Evolutionary conservation across 192 early-diverging fungal genomes (phyloP), one percentile per base, ranked within the genome.

Genomic region (Gaertneriomyces semiglobifer): DNA sequence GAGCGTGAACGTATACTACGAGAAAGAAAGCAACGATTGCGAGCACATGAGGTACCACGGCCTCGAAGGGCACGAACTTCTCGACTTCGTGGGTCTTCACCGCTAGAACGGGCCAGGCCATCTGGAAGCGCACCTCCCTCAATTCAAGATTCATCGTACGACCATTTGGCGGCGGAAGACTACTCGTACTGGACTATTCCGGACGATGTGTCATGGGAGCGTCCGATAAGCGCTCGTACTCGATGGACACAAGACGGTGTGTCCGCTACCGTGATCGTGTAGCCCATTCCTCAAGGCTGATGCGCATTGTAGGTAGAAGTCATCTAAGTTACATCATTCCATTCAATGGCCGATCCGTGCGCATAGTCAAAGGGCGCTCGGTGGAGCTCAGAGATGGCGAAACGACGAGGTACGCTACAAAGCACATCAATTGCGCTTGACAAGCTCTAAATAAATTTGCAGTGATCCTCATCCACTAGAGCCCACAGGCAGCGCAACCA

Each of bases 331-430:
- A 66, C 44, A 44, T 58, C 19, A 16, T 16, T 46, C 20, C 53
- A 12, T 55, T 58, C 48, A 66, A 66, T 47, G 65, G 65, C 56
- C 65, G 65, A 6, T 38, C 38, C 43, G 54, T 66, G 1, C 65
- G 65, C n/a, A 46, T 58, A 9, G 65, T 66, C 7, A 66, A 66
- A 16, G 65, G 65, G 5, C 48, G 58, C 43, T 44, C 65, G 25
- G 65, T 66, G 18, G 65, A 66, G 44, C 25, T 66, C 19, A 53
- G 42, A 11, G 55, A 66, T 16, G 41, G 18, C n/a, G 33, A 40
- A 33, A 33, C 25, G 2, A 33, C 25, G 25, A 33, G 25, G 25
- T 33, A 2, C 25, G 25, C 25, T 33, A 33, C 25, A 2, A 33
- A 33, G 25, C 25, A 33, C 25, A 33, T 33, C 25, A 33, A 33